phyloP scores from a whole-genome alignment of 495 filamentous ascomycete species.

The Lophiotrema nucula region DNA sequence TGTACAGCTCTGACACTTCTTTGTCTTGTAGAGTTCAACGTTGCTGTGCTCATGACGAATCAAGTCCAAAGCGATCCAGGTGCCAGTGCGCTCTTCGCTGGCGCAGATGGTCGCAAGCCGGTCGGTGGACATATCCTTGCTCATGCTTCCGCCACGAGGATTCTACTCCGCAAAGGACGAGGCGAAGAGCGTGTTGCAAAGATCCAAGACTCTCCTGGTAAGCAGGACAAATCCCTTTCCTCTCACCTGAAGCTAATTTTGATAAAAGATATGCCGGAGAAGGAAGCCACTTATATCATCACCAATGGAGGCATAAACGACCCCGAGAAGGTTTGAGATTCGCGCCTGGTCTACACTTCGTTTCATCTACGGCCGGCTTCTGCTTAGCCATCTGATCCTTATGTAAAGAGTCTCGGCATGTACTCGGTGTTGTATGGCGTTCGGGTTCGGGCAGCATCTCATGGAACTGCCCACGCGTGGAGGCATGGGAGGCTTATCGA shows the following conservation, averaged over 20 bases:
- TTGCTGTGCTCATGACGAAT: constrained; percentile 77
- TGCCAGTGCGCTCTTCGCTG: constrained; percentile 74
- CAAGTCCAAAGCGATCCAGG: constrained; percentile 82
- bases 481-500: no score
- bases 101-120: constrained; percentile 72
- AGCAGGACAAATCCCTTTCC: constrained; percentile 25
- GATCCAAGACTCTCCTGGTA: constrained; percentile 74
- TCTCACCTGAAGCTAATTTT: constrained; percentile 1
- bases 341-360: no score
- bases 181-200: constrained; percentile 80
- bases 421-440: no score
- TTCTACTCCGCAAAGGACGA: constrained; percentile 72
- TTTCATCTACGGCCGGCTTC: no score
- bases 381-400: no score
- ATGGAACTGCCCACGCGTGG: no score
- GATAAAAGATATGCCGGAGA: constrained; percentile 66
- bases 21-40: constrained; percentile 63
- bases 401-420: no score
- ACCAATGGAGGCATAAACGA: constrained; percentile 75
- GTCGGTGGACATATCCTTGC: constrained; percentile 79
- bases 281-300: constrained; percentile 76
- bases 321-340: constrained; percentile 60
- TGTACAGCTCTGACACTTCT: neutral
- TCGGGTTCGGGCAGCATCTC: no score
- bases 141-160: constrained; percentile 72